phyloP scores from a whole-genome alignment of 352 stramenopile genomes.

The Phytophthora foliorum region DNA sequence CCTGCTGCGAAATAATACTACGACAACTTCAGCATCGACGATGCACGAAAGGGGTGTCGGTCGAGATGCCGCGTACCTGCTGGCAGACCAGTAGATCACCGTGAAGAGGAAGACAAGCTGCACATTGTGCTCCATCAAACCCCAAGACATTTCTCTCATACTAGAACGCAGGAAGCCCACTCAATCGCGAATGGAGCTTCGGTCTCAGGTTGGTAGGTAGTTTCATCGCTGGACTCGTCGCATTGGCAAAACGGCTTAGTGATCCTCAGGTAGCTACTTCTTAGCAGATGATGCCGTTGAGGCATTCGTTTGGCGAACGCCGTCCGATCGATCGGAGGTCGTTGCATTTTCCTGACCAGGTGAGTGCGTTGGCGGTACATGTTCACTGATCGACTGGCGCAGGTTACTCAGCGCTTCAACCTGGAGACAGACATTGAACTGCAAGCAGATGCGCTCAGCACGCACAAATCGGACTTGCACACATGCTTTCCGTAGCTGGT shows the following conservation, averaged over 20 bases:
- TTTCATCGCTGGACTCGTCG: neutral
- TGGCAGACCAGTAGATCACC: conserved; percentile 66
- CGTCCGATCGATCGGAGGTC: neutral
- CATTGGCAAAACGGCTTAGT: neutral
- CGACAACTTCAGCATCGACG: conserved; percentile 8
- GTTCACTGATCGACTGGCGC: neutral
- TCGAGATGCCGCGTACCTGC: conserved; percentile 42
- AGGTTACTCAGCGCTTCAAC: conserved; percentile 14
- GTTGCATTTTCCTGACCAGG: conserved; percentile 13
- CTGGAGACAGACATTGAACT: conserved; percentile 24
- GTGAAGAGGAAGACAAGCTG: conserved; percentile 82
- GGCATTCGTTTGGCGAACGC: neutral
- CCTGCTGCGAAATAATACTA: conserved; percentile 69
- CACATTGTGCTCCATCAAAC: conserved; percentile 71
- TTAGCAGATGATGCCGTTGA: neutral
- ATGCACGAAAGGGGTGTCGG: neutral
- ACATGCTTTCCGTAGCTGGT: neutral
- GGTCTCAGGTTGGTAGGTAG: neutral
- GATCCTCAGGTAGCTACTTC: neutral
- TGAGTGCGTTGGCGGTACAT: conserved; percentile 8
- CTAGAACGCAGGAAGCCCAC: neutral
- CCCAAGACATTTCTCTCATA: conserved; percentile 23
- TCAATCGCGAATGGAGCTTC: conserved; percentile 2
- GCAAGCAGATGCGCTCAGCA: conserved; percentile 14
- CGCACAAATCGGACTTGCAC: conserved; percentile 14